Conservation (phyloP, 495 filamentous ascomycete species). For the Pyronema domesticum region DNA sequence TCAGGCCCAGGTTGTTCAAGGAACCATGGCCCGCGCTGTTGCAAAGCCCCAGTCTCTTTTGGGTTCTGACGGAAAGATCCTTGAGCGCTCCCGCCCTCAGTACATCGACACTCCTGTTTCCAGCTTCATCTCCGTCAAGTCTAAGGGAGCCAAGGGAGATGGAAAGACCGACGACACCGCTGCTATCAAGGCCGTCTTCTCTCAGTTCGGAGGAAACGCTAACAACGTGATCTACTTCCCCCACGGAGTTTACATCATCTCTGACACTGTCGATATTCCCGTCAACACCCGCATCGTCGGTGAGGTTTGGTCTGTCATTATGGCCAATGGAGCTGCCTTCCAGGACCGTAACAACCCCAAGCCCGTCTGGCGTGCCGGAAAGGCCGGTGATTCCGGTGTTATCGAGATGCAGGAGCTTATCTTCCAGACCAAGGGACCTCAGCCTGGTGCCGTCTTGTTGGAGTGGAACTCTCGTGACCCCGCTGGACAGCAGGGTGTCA, state of each 20-base stretch:
- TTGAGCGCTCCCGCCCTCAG: slow-evolving; percentile 56
- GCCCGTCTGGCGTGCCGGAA: slow-evolving; percentile 59
- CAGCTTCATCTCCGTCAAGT: slow-evolving; percentile 58
- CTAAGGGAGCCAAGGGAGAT: slow-evolving; percentile 63
- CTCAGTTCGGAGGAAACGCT: slow-evolving; percentile 42
- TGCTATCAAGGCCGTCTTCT: slow-evolving; percentile 46
- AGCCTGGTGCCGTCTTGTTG: slow-evolving; percentile 74
- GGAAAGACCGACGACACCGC: slow-evolving; percentile 50
- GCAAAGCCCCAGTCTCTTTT: slow-evolving; percentile 43
- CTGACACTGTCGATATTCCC: slow-evolving; percentile 67
- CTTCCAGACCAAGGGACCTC: slow-evolving; percentile 57
- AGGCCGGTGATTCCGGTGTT: slow-evolving; percentile 55
- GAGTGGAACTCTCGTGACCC: slow-evolving; percentile 66
- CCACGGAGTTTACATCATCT: slow-evolving; percentile 74
- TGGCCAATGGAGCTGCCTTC: slow-evolving; percentile 61
- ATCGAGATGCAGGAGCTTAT: slow-evolving; percentile 76
- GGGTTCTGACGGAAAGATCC: slow-evolving; percentile 22
- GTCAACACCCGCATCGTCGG: slow-evolving; percentile 67
- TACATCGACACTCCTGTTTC: slow-evolving; percentile 42
- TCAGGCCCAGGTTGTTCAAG: slow-evolving; percentile 31
- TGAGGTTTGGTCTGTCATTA: slow-evolving; percentile 77
- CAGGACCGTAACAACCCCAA: slow-evolving; percentile 49
- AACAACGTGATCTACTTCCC: slow-evolving; percentile 75
- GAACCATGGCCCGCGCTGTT: slow-evolving; percentile 29
- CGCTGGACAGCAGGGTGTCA: slow-evolving; percentile 44